These are phyloP conservation scores for Citrus hindsii DNA, from an alignment of 345 rosid species.

Conservation along the genomic window DNA sequence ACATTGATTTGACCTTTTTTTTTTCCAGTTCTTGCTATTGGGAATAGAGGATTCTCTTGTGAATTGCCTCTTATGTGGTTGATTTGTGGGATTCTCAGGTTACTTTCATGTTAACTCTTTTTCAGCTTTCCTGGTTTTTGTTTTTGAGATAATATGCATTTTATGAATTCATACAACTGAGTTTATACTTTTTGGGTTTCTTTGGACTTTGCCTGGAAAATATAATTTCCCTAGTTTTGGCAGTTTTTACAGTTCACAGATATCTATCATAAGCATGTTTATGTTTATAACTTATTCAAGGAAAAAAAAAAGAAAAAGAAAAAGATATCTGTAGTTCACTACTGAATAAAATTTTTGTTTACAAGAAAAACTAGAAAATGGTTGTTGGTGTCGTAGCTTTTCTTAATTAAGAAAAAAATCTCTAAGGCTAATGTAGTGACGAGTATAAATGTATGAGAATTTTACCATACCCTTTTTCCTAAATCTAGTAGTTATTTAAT, in stretches of 20 bases:
- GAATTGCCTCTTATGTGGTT: slow-evolving; percentile 16
- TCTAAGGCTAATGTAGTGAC: slow-evolving; percentile 24
- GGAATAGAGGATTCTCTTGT: slow-evolving; percentile 13
- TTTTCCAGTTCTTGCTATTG: slow-evolving; percentile 14
- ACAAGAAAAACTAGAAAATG: not conserved
- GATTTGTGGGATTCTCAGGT: slow-evolving; percentile 35
- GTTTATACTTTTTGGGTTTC: not conserved
- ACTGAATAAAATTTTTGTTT: not conserved
- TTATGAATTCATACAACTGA: not conserved
- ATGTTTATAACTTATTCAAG: no score
- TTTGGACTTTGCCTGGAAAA: not conserved
- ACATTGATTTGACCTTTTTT: not conserved
- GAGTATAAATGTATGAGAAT: slow-evolving; percentile 13
- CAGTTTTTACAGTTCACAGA: not conserved
- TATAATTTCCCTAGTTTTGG: not conserved
- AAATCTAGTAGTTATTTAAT: not conserved
- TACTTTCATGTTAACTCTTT: slow-evolving; percentile 5
- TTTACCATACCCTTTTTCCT: slow-evolving; percentile 16
- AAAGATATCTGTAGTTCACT: not conserved
- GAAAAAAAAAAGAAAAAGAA: not conserved
- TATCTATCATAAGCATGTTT: no score
- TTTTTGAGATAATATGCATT: not conserved
- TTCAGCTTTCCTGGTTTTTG: not conserved
- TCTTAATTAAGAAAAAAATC: slow-evolving; percentile 1
- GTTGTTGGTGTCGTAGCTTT: not conserved